Evolutionary conservation across 1,284 basidiomycete species (phyloP), one percentile per base, ranked within the genome.

Genomic region (Filobasidium uniguttulatum): DNA sequence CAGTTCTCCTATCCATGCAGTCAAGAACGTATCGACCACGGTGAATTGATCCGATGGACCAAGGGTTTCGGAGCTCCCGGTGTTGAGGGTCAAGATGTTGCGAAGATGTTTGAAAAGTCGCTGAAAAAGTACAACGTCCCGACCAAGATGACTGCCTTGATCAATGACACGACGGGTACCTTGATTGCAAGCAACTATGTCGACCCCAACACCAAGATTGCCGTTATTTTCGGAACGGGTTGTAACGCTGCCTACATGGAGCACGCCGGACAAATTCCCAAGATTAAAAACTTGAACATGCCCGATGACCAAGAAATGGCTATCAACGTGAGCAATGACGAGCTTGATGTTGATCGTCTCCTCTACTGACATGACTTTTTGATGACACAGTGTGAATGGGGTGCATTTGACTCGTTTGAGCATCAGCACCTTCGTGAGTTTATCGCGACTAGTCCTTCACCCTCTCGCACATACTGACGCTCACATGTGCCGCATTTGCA

Each of bases 171-270:
- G 0, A 97, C 93, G 1, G 91, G 91, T 46, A 94, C 91, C 3
- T 78, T 98, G 30, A 90, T 98, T 59, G 93, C 93, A 5, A 96
- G 90, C 5, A 84, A 88, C 72, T 98, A 98, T 61, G 90, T 97
- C 58, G 85, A 88, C 64, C 83, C 85, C 1, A 73, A 72, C 59
- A 94, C 91, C 34, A 84, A 85, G 65, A 93, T 96, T 57, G 91
- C 88, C 1, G 84, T 87, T 65, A 98, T 98, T 64, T 94, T 97
- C 60, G 94, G 93, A 33, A 98, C 93, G 2, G 93, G 93, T 1
- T 98, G 93, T 67, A 98, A 98, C 67, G 94, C 93, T 0, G 93
- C 93, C 4, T 93, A 91, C 65, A 89, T 90, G 85, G 93, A 98
- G 68, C 81, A 82, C 54, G 78, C 91, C 17, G 77, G 79, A 44